A percentile compares a stretch with the other conserved stretches of the same genome.
Conservation (phyloP, 768 basidiomycete genomes). For the Collybiopsis confluens region DNA sequence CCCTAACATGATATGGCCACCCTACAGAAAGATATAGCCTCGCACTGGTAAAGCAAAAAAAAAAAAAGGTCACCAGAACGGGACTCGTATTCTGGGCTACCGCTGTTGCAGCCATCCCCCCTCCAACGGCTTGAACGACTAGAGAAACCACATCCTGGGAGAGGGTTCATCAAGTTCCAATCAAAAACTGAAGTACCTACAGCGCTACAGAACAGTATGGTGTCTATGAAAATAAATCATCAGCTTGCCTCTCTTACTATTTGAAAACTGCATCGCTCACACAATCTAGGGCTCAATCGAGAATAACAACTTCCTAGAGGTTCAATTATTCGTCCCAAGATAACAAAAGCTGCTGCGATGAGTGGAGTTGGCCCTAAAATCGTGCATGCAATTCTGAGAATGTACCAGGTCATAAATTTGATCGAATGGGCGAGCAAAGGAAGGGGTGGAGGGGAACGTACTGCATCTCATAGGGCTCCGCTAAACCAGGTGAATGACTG, state of each 20-base stretch:
- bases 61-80: not conserved
- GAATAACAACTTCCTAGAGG: slow-evolving; percentile 32
- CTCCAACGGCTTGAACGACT: slow-evolving; percentile 6
- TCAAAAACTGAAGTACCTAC: not conserved
- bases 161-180: not conserved
- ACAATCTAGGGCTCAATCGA: slow-evolving; percentile 28
- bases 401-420: not conserved
- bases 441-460: slow-evolving; percentile 4
- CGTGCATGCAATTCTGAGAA: slow-evolving; percentile 33
- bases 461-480: slow-evolving; percentile 38
- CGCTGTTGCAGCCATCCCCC: slow-evolving; percentile 1
- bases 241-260: not conserved
- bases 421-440: not conserved
- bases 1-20: slow-evolving; percentile 4
- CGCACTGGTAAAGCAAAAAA: not conserved
- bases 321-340: slow-evolving; percentile 36
- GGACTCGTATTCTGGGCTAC: not conserved
- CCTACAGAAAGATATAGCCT: not conserved
- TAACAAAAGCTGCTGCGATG: slow-evolving; percentile 44
- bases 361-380: slow-evolving; percentile 46
- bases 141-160: slow-evolving; percentile 4
- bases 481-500: slow-evolving; percentile 15
- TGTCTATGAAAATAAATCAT: not conserved
- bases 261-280: slow-evolving; percentile 19
- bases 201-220: slow-evolving; percentile 1